Base-by-base conservation (phyloP, 1,284 basidiomycete species). In the Trametes versicolor region DNA sequence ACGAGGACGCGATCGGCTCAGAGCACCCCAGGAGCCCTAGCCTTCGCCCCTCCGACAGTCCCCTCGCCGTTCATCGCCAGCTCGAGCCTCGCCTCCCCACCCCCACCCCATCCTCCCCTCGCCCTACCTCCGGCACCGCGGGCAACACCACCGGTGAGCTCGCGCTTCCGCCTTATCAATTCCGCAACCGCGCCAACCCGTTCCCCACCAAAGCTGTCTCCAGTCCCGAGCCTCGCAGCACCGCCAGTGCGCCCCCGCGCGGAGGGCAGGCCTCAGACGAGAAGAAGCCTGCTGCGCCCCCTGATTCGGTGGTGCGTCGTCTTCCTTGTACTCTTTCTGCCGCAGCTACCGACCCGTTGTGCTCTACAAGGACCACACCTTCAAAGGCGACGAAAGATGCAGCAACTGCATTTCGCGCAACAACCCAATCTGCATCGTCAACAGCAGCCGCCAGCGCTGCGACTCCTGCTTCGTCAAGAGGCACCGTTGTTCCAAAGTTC, bases 401-500 rank as follows among this genome's bases (percentile, higher is more conserved):
- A 65, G 63, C 36, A 67, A 67, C 60, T 70, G 68, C 59, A 70
- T 70, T 47, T 57, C 54, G 61, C 65, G 65, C 60, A 64, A 64
- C 63, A 65, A 67, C 32, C 36, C 61, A 15, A 65, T 62, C 37
- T 70, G 68, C 62, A 61, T 65, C 43, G 68, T 70, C 52, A 70
- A 67, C 51, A 70, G 65, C 59, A 70, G 68, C 58, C 68, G 68
- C 53, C 68, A 69, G 58, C 68, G 68, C 53, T 69, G 68, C 58
- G 68, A 69, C 64, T 66, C 68, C 23, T 69, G 68, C 51, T 69
- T 69, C 60, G 27, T 63, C 50, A 69, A 69, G 55, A 62, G 68
- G 54, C 68, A 69, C 65, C 68, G 68, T 48, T 69, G 68, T 53
- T 69, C 68, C 17, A 69, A 69, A 56, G 68, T 69, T 66, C 65